Evolutionary conservation across 2,329 filamentous ascomycete species (phyloP).

Genomic region (Fusarium napiforme): DNA sequence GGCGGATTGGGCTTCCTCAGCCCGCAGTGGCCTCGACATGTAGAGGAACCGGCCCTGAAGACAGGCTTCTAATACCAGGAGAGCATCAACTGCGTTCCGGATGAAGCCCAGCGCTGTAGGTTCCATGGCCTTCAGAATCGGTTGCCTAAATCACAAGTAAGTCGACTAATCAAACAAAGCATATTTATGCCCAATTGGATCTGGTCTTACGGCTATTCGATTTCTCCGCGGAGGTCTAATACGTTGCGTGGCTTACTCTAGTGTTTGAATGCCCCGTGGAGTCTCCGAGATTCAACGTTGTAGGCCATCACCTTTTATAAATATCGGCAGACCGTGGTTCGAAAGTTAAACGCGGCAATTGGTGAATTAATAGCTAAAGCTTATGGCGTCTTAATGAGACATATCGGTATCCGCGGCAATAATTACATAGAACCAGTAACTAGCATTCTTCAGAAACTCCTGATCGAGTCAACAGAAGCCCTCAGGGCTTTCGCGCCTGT

Average conservation of each 20-base stretch:
- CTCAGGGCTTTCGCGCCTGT: background rate
- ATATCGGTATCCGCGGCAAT: background rate
- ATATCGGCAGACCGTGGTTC: rapidly evolving
- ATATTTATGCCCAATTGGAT: rapidly evolving
- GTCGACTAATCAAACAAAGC: background rate
- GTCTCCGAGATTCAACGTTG: background rate
- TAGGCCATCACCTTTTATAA: background rate
- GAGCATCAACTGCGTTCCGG: background rate
- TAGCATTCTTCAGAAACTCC: background rate
- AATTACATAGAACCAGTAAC: background rate
- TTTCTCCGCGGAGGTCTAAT: background rate
- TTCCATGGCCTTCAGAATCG: background rate
- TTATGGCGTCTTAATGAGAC: no score
- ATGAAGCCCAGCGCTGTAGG: background rate
- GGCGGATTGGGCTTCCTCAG: background rate
- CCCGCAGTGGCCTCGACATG: background rate
- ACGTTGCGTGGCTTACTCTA: background rate
- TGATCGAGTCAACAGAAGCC: background rate
- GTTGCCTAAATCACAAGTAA: background rate
- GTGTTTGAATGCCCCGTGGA: rapidly evolving
- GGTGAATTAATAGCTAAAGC: no score
- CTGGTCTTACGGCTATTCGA: background rate
- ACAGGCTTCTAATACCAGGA: background rate
- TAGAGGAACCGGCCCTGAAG: background rate
- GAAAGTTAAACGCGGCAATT: background rate